These are phyloP conservation scores for Amanita fuliginea DNA, from an alignment of 768 basidiomycete species.

Conservation along the genomic window DNA sequence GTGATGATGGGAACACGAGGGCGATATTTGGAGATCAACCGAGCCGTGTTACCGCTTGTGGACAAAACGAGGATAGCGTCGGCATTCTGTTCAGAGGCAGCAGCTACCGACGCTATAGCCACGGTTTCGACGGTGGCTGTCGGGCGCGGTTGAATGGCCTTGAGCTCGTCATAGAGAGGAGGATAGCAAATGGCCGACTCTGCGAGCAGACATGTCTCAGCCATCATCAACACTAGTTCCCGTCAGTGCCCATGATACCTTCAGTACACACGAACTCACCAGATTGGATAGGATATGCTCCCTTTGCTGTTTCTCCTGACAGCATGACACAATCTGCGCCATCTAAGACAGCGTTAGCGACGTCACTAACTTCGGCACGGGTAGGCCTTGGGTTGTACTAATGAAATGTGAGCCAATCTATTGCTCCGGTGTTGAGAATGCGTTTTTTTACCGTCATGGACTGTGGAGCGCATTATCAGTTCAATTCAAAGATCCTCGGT, in stretches of 20 bases:
- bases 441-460: conserved; percentile 75
- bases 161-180: conserved; percentile 85
- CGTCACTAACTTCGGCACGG: conserved; percentile 97
- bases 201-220: conserved; percentile 95
- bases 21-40: conserved; percentile 93
- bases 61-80: conserved; percentile 94
- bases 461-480: conserved; percentile 23
- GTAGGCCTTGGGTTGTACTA: conserved; percentile 98
- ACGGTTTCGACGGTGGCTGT: conserved; percentile 95
- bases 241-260: conserved; percentile 15
- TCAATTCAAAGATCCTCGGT: not conserved
- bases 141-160: conserved; percentile 68
- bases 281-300: conserved; percentile 90
- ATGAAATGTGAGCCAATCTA: conserved; percentile 6
- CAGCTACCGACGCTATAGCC: conserved; percentile 91
- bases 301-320: conserved; percentile 99
- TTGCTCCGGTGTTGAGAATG: not conserved
- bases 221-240: conserved; percentile 86
- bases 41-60: conserved; percentile 93
- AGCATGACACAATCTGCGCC: conserved; percentile 99
- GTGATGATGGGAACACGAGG: conserved; percentile 92
- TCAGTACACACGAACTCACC: conserved; percentile 33
- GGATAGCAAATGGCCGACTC: conserved; percentile 95
- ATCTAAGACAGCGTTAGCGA: conserved; percentile 98
- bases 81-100: conserved; percentile 90